phyloP scores from a whole-genome alignment of 208 protist genomes.

The Endotrypanum monterogeii region DNA sequence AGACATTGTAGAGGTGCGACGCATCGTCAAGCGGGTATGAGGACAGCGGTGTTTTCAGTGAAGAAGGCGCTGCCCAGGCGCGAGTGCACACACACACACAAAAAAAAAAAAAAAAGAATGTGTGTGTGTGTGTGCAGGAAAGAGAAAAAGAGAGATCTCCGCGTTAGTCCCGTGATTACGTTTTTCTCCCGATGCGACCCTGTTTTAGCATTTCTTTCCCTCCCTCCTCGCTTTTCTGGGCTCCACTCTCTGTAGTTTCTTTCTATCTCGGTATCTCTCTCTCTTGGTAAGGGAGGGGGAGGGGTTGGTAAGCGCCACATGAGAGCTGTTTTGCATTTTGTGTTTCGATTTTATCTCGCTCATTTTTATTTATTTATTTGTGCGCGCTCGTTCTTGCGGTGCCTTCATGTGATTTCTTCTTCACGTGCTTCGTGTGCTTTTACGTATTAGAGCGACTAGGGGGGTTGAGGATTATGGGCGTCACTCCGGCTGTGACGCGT shows the following conservation, averaged over 20 bases:
- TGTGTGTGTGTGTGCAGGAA: no score
- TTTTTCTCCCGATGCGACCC: no score
- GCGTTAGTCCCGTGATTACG: no score
- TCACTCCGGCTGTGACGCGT: no score
- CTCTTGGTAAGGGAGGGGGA: no score
- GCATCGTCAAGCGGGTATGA: not conserved
- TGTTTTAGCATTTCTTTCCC: not conserved
- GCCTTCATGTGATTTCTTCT: not conserved
- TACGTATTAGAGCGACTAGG: no score
- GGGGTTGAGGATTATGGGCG: no score
- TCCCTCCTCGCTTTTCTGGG: not conserved
- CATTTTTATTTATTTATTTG: not conserved
- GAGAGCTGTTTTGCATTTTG: not conserved
- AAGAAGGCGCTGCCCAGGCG: not conserved
- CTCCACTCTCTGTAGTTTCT: not conserved
- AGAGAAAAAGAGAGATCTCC: no score
- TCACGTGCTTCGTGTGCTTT: not conserved
- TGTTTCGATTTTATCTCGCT: not conserved
- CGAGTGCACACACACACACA: no score
- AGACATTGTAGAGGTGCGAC: slow-evolving; percentile 8
- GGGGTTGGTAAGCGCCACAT: not conserved
- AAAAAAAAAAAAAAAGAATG: no score
- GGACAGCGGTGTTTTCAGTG: no score
- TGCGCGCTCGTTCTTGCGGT: not conserved
- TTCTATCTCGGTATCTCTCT: not conserved